Conservation (phyloP, 106 monocot genomes). For the Dioscorea zingiberensis region DNA sequence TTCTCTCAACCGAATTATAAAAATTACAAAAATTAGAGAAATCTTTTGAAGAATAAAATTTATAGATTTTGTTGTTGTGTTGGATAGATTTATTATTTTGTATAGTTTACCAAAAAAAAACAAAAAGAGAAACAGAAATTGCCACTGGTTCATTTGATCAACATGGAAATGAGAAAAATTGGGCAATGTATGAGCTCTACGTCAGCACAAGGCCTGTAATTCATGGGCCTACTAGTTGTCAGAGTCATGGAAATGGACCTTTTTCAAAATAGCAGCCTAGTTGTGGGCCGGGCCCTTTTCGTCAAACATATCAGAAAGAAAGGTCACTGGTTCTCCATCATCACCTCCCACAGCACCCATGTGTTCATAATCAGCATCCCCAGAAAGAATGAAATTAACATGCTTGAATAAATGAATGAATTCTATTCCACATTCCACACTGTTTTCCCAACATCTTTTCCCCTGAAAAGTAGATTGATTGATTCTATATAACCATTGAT, state of each 20-base stretch:
- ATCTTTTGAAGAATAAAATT: no score
- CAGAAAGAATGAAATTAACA: not conserved
- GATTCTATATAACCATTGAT: not conserved
- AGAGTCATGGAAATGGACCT: not conserved
- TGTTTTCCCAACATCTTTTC: not conserved
- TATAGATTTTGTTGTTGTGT: no score
- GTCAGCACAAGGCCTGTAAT: not conserved
- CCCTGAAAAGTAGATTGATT: not conserved
- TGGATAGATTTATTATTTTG: no score
- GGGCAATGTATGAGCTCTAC: not conserved
- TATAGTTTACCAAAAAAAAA: no score
- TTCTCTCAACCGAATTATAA: no score
- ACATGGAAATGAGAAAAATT: not conserved
- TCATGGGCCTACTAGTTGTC: not conserved
- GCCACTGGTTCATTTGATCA: no score
- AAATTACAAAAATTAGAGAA: no score
- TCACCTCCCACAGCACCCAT: not conserved
- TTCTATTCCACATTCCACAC: not conserved
- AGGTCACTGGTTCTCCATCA: not conserved
- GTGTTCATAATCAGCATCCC: not conserved
- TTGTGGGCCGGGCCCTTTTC: not conserved
- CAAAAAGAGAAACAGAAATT: no score
- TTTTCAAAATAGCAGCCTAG: no score
- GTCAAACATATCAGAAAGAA: not conserved
- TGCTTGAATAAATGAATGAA: not conserved